Conservation (phyloP, 2,329 filamentous ascomycete species). For the Diaporthe sp. region DNA sequence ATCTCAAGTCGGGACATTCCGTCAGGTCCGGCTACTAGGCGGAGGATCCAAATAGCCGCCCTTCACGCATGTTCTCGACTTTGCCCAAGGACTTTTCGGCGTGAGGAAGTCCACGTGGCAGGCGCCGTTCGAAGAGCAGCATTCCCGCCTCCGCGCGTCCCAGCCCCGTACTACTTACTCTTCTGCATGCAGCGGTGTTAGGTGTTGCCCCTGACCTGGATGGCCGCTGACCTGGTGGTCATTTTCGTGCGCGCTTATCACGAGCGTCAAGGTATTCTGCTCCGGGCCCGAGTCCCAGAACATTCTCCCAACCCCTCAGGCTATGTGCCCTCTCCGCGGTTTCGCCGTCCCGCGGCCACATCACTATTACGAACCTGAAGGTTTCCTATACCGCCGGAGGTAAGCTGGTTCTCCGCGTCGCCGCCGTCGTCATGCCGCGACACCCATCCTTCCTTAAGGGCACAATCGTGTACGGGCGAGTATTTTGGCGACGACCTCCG, state of each 20-base stretch:
- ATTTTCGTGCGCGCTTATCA: not conserved
- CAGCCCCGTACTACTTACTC: too few relatives aligned
- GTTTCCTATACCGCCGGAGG: not conserved
- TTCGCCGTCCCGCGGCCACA: rapidly evolving
- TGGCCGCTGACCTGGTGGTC: not conserved
- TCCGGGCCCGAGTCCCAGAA: not conserved
- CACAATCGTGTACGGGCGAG: too few relatives aligned
- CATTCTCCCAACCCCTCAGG: not conserved
- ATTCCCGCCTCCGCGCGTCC: too few relatives aligned
- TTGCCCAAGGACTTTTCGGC: too few relatives aligned
- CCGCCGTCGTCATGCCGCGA: too few relatives aligned
- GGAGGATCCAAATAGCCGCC: not conserved
- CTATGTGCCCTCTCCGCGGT: not conserved
- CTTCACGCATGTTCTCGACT: not conserved
- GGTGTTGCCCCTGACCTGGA: not conserved
- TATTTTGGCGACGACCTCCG: too few relatives aligned
- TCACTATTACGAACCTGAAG: rapidly evolving
- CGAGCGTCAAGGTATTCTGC: not conserved
- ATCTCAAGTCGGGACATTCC: not conserved
- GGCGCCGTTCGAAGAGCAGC: not conserved
- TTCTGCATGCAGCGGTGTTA: not conserved
- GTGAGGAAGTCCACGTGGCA: too few relatives aligned
- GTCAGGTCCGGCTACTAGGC: too few relatives aligned
- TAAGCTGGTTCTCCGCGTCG: not conserved
- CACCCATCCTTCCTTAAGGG: too few relatives aligned